A percentile compares a stretch with the other conserved stretches of the same genome.
Conservation (phyloP, 768 basidiomycete genomes). For the Rhizopogon salebrosus region DNA sequence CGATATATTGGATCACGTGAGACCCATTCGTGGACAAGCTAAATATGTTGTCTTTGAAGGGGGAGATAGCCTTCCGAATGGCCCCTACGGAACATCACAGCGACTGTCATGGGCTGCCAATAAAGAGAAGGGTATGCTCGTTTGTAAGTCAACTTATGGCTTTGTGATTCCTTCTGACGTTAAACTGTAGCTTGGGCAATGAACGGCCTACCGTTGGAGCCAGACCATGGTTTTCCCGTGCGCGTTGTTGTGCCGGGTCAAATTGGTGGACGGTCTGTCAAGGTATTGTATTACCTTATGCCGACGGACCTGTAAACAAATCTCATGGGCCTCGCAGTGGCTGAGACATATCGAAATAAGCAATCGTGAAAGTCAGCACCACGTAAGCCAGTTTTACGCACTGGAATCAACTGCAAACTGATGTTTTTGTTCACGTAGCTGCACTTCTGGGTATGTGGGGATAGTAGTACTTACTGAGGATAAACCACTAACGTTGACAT, state of each 20-base stretch:
- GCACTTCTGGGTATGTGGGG: conserved; percentile 29
- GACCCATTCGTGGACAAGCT: conserved; percentile 29
- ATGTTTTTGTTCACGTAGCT: conserved; percentile 14
- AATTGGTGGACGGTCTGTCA: conserved; percentile 57
- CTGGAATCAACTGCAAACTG: background rate
- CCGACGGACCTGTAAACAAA: background rate
- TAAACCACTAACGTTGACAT: background rate
- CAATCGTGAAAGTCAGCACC: conserved; percentile 46
- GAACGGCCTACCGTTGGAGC: conserved; percentile 54
- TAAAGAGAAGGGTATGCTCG: conserved; percentile 45
- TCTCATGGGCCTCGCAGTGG: conserved; percentile 36
- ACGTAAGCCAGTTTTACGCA: conserved; percentile 28
- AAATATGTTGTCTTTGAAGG: conserved; percentile 60
- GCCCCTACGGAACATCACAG: conserved; percentile 54
- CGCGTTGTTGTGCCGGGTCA: conserved; percentile 58
- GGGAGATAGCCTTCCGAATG: conserved; percentile 49
- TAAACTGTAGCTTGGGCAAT: conserved; percentile 41
- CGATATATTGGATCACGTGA: conserved; percentile 45
- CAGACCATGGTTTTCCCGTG: conserved; percentile 65
- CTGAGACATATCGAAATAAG: conserved; percentile 49
- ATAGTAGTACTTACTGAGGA: background rate
- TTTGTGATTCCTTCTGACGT: background rate
- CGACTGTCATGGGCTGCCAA: conserved; percentile 40
- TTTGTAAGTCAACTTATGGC: conserved; percentile 20
- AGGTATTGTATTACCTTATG: conserved; percentile 11